Evolutionary conservation across 2,329 filamentous ascomycete species (phyloP).

Genomic region (Cladosporium oxysporum): DNA sequence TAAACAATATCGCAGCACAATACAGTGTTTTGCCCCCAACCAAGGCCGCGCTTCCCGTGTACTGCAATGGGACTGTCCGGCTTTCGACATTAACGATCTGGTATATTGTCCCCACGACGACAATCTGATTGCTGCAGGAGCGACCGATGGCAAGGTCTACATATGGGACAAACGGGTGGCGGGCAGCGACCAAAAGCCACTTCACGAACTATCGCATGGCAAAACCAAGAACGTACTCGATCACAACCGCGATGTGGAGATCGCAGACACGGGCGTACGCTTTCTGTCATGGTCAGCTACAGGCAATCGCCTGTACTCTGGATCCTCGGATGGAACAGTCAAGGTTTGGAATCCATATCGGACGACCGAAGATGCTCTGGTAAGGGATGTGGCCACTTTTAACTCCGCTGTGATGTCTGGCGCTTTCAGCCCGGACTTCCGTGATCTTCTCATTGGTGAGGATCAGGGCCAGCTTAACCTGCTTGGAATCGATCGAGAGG

Average conservation of each 20-base stretch:
- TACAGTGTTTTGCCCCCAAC: conserved; percentile 55
- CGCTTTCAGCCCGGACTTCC: conserved; percentile 57
- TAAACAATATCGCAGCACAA: conserved; percentile 47
- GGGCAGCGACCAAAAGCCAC: conserved; percentile 41
- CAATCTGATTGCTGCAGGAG: conserved; percentile 58
- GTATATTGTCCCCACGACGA: conserved; percentile 49
- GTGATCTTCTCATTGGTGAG: conserved; percentile 59
- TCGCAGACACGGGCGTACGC: conserved; percentile 59
- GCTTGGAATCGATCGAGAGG: conserved; percentile 46
- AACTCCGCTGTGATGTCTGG: conserved; percentile 60
- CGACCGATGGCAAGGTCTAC: conserved; percentile 61
- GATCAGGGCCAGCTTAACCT: conserved; percentile 57
- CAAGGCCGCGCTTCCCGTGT: conserved; percentile 36
- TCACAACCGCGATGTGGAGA: conserved; percentile 47
- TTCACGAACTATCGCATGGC: conserved; percentile 56
- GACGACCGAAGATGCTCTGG: conserved; percentile 52
- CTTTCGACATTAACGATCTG: conserved; percentile 63
- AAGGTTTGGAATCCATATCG: conserved; percentile 61
- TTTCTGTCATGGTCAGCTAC: conserved; percentile 59
- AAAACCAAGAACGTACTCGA: conserved; percentile 52
- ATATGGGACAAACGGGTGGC: conserved; percentile 58
- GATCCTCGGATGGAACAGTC: conserved; percentile 61
- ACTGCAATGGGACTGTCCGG: conserved; percentile 57
- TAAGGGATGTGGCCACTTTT: conserved; percentile 53
- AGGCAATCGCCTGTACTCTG: conserved; percentile 57